Evolutionary conservation across 139 green algal species (phyloP), one percentile per base, ranked within the genome.

Genomic region (Eudorina sp.): DNA sequence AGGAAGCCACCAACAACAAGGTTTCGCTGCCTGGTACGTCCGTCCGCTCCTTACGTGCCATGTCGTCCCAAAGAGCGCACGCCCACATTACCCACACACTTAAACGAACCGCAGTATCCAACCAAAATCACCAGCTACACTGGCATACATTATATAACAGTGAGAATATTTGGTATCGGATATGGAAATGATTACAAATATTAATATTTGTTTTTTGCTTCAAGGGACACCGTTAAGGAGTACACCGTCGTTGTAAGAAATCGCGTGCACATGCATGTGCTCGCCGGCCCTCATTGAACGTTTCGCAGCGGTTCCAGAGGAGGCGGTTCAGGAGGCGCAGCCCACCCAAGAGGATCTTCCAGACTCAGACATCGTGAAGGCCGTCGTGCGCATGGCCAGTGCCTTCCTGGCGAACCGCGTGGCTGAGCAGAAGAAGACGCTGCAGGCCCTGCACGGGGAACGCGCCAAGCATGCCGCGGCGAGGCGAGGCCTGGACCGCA

Each of bases 361-460:
- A 7, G 66, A 80, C 46, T 34, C 46, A 23, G 80, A 75, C 38
- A 45, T 75, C 43, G 64, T 43, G 14, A 48, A 3, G 3, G 82
- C 82, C 25, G 46, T 88, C 14, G 64, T 88, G 45, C 82, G 82
- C 27, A 66, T 34, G 18, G 38, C 31, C 82, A 80, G 53, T 45
- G 8, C 46, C 2, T 3, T 1, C 64, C 21, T 43, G 4, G 34
- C 25, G 29, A 1, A 46, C 16, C 2, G 9, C 19, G 82, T 43
- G 1, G 69, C 41, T 41, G 23, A 2, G 2, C 0, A 21, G 62
- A 64, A 68, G 40, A 13, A 53, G n/a, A 36, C 46, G 9, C 3
- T 25, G 25, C 34, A 27, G 23, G 41, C 41, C 2, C 19, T 40
- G 18, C 60, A 13, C 0, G 45, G 43, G 16, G 18, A 86, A 13